A percentile compares a stretch with the other conserved stretches of the same genome.
These are phyloP conservation scores for Mangifera indica DNA, from an alignment of 345 rosid species.

Conservation along the genomic window DNA sequence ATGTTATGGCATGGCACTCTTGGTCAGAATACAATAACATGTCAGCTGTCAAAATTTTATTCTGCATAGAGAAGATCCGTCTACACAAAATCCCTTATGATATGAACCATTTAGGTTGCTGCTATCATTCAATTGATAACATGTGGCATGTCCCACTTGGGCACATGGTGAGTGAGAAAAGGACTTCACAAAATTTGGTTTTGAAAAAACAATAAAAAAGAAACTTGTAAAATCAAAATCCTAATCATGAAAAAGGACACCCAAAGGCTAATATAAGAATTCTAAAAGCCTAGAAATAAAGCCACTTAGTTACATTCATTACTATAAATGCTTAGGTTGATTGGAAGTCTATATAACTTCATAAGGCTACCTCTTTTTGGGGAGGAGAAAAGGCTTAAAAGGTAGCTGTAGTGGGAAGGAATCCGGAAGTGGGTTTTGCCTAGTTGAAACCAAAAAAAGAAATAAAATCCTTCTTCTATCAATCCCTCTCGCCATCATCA, in stretches of 20 bases:
- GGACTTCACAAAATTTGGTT: conserved; percentile 6
- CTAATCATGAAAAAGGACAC: conserved; percentile 28
- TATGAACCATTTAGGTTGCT: too few species aligned
- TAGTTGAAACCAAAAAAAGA: conserved; percentile 22
- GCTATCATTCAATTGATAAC: conserved; percentile 15
- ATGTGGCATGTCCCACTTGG: conserved; percentile 22
- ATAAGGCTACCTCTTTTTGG: conserved; percentile 28
- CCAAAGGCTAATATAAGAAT: conserved; percentile 6
- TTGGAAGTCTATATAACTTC: too few species aligned
- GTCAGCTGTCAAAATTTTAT: conserved; percentile 30
- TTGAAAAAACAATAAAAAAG: too few species aligned
- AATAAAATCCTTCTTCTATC: neutral
- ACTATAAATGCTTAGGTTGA: conserved; percentile 27
- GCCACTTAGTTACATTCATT: conserved; percentile 22
- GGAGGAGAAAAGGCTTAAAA: conserved; percentile 14
- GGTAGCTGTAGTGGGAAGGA: conserved; percentile 30
- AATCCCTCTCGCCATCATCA: too few species aligned
- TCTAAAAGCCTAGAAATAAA: too few species aligned
- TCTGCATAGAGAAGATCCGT: neutral
- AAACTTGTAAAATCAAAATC: conserved; percentile 22
- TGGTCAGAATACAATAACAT: conserved; percentile 24
- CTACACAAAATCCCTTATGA: neutral
- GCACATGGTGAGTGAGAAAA: conserved; percentile 21
- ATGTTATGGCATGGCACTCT: conserved; percentile 4
- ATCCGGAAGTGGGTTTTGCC: conserved; percentile 32